These are phyloP conservation scores for Moesziomyces globuligerus DNA, from an alignment of 1,284 basidiomycete genomes.

Conservation along the genomic window DNA sequence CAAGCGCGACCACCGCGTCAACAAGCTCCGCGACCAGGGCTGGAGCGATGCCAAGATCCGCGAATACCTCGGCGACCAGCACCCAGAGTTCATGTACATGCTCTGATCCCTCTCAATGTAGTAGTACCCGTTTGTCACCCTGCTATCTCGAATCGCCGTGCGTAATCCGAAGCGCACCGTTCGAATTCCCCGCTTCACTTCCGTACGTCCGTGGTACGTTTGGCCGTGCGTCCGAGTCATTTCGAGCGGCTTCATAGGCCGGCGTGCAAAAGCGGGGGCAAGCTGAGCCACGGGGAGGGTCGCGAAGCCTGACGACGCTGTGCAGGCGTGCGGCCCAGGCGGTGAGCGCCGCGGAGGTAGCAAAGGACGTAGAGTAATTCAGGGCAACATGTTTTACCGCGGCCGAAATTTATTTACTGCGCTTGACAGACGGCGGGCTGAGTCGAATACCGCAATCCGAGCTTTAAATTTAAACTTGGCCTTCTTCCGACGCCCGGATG, in stretches of 20 bases:
- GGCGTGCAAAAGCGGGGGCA: too few relatives aligned
- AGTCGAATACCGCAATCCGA: constrained; percentile 24
- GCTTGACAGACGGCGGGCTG: constrained; percentile 6
- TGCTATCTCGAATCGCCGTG: too few relatives aligned
- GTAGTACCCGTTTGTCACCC: background rate
- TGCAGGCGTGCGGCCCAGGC: too few relatives aligned
- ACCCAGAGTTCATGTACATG: constrained; percentile 55
- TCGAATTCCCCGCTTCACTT: too few relatives aligned
- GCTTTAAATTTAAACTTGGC: background rate
- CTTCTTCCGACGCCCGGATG: background rate
- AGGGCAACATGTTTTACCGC: constrained; percentile 1
- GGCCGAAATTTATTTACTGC: constrained; percentile 7
- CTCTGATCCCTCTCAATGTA: constrained; percentile 17
- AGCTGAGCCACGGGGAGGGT: too few relatives aligned
- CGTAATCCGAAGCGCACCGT: too few relatives aligned
- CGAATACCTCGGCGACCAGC: constrained; percentile 57
- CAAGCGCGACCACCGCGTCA: constrained; percentile 48
- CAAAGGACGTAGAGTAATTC: too few relatives aligned
- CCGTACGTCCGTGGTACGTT: too few relatives aligned
- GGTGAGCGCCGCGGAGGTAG: too few relatives aligned
- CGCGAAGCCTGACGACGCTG: too few relatives aligned
- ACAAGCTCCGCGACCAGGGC: constrained; percentile 33
- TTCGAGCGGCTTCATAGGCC: too few relatives aligned
- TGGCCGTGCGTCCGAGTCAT: too few relatives aligned
- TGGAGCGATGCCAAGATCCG: constrained; percentile 53